Percentiles rank a stretch among this genome's conserved stretches.
phyloP scores from a whole-genome alignment of 345 rosid species.

The Toxicodendron radicans region DNA sequence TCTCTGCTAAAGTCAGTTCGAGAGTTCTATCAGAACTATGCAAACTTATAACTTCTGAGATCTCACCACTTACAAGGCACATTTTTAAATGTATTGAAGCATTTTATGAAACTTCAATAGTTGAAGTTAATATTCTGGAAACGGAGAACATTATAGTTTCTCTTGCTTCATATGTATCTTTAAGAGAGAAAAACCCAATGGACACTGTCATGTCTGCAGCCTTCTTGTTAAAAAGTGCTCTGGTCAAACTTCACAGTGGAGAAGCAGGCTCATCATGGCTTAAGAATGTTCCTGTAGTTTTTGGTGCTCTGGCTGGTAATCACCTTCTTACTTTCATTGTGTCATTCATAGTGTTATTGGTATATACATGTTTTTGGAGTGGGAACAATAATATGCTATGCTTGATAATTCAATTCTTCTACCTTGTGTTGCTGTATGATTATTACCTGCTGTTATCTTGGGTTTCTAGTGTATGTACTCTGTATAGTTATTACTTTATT shows the following conservation, averaged over 20 bases:
- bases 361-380: slow-evolving; percentile 3
- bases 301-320: slow-evolving; percentile 59
- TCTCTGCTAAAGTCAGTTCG: slow-evolving; percentile 49
- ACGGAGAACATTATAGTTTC: slow-evolving; percentile 47
- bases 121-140: slow-evolving; percentile 42
- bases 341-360: not conserved
- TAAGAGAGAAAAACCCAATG: slow-evolving; percentile 50
- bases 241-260: slow-evolving; percentile 46
- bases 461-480: not conserved
- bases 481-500: not conserved
- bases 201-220: slow-evolving; percentile 63
- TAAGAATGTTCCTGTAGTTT: slow-evolving; percentile 52
- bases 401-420: not conserved
- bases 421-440: not conserved
- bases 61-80: slow-evolving; percentile 60
- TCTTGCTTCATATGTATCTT: slow-evolving; percentile 57
- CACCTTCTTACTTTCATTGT: slow-evolving; percentile 2
- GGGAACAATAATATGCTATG: not conserved
- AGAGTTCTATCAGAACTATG: slow-evolving; percentile 47
- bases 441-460: not conserved
- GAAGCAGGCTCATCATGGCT: slow-evolving; percentile 46
- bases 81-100: slow-evolving; percentile 57
- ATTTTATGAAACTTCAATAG: slow-evolving; percentile 44
- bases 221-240: slow-evolving; percentile 47
- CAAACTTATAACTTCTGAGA: slow-evolving; percentile 50